These are phyloP conservation scores for Syzygium aromaticum DNA, from an alignment of 345 rosid genomes.

Conservation along the genomic window DNA sequence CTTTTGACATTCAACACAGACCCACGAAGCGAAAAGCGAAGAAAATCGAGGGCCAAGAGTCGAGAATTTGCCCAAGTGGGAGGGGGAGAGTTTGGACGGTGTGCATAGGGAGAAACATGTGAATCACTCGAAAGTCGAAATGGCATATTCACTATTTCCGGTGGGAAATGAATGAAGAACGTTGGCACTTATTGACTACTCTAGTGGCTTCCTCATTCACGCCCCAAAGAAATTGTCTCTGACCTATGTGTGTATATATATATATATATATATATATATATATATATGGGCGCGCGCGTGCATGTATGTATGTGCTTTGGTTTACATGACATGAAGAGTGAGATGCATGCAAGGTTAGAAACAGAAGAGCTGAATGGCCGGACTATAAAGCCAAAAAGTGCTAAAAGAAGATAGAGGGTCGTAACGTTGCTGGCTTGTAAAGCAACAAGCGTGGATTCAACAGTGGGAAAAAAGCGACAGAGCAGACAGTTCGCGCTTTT, in stretches of 20 bases:
- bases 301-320: too few species aligned
- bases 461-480: not conserved
- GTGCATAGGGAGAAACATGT: not conserved
- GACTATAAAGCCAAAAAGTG: not conserved
- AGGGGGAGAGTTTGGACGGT: not conserved
- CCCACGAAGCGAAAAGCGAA: not conserved
- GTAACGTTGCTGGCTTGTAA: not conserved
- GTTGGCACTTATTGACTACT: not conserved
- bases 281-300: too few species aligned
- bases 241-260: too few species aligned
- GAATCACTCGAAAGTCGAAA: not conserved
- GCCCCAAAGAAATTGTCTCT: too few species aligned
- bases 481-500: not conserved
- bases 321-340: not conserved
- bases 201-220: too few species aligned
- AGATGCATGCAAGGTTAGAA: not conserved
- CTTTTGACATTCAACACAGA: not conserved
- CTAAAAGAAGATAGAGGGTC: not conserved
- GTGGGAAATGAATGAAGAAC: not conserved
- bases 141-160: not conserved
- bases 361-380: not conserved
- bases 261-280: too few species aligned
- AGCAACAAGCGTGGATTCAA: not conserved
- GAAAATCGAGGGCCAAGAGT: not conserved
- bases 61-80: not conserved